Percentiles rank a stretch among this genome's conserved stretches.
Conservation (phyloP, 225 moss, liverwort and hornwort species). For the Physcomitrellopsis africana region DNA sequence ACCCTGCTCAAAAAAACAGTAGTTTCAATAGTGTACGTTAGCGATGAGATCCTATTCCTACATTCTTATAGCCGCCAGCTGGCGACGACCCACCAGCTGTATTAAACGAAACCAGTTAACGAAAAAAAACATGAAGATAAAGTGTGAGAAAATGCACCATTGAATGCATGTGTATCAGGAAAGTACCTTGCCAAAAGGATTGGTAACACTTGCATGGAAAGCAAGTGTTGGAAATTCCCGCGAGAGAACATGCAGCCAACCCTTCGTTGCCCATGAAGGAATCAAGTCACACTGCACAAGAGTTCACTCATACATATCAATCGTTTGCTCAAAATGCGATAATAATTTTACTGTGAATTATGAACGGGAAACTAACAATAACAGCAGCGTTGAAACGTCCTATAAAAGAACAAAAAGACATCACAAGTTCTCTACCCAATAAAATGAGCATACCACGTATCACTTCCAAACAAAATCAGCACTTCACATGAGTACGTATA, state of each 20-base stretch:
- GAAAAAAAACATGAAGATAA: too few relatives aligned
- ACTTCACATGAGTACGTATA: neutral
- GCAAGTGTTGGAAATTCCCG: conserved; percentile 95
- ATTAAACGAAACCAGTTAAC: too few relatives aligned
- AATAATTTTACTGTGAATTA: too few relatives aligned
- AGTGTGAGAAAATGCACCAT: neutral
- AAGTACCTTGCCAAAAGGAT: conserved; percentile 95
- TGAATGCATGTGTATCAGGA: neutral
- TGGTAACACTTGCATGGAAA: conserved; percentile 97
- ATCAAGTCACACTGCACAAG: conserved; percentile 92
- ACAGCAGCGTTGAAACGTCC: neutral
- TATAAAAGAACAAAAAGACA: neutral
- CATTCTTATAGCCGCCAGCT: too few relatives aligned
- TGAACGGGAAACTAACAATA: neutral
- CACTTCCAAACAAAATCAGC: neutral
- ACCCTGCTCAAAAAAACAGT: conserved; percentile 57
- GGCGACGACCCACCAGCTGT: too few relatives aligned
- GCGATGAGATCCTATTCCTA: too few relatives aligned
- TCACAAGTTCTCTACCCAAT: neutral
- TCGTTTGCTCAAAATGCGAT: neutral
- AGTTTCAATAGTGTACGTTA: neutral
- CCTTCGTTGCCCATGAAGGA: conserved; percentile 98
- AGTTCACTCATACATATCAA: neutral
- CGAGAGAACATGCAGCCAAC: conserved; percentile 93
- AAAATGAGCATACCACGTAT: too few relatives aligned